Conservation (phyloP, 2,329 filamentous ascomycete genomes). For the Myriosclerotinia duriaeana region DNA sequence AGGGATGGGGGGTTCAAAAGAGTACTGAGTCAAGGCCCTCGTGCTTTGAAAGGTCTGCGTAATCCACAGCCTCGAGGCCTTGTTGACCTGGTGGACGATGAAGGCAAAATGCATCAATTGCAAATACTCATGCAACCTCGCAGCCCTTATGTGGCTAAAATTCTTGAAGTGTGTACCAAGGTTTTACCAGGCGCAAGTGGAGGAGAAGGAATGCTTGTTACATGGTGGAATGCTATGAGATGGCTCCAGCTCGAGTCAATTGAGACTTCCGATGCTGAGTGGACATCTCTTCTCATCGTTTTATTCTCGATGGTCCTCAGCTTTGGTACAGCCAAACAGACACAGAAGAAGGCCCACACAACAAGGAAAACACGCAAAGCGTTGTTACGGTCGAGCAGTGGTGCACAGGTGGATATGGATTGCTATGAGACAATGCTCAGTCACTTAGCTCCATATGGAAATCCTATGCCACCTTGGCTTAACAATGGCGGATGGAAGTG, state of each 20-base stretch:
- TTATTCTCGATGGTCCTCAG: conserved; percentile 64
- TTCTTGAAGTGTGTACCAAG: conserved; percentile 62
- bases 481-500: conserved; percentile 68
- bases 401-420: conserved; percentile 42
- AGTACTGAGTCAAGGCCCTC: conserved; percentile 46
- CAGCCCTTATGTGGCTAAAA: conserved; percentile 59
- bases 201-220: conserved; percentile 61
- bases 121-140: conserved; percentile 65
- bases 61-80: conserved; percentile 59
- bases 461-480: conserved; percentile 54
- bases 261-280: conserved; percentile 57
- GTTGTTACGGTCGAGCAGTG: conserved; percentile 51
- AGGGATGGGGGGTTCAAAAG: conserved; percentile 53
- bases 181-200: conserved; percentile 58
- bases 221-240: conserved; percentile 72
- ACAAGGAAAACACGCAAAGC: conserved; percentile 44
- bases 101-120: conserved; percentile 63
- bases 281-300: conserved; percentile 65
- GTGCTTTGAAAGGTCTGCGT: conserved; percentile 48
- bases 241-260: conserved; percentile 60
- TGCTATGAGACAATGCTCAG: conserved; percentile 51
- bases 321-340: conserved; percentile 48
- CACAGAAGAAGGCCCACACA: conserved; percentile 41
- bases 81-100: conserved; percentile 65
- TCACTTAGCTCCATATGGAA: conserved; percentile 43